Evolutionary conservation across 108 stramenopile genomes (phyloP), one percentile per base, ranked within the genome.

Genomic region (Fragilaria crotonensis): DNA sequence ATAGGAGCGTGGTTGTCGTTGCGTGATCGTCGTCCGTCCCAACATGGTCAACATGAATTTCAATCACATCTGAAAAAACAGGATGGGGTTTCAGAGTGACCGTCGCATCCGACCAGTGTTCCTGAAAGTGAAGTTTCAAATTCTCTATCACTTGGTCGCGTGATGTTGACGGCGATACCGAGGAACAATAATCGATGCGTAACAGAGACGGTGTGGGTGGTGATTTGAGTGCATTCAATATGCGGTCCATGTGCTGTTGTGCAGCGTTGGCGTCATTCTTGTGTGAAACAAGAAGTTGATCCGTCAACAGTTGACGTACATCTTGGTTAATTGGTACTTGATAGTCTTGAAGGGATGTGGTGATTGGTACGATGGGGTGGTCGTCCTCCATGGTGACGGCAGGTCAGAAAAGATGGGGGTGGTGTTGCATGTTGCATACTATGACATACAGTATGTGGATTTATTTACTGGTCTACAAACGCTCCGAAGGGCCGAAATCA

Each of bases 221-320:
- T 28, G 30, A 52, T 54, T 85, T 85, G 76, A 80, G 78, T 25
- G 70, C 57, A 26, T 68, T 30, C 17, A 80, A 30, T 11, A 78
- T 64, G 20, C 54, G 60, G 52, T 68, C 66, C 23, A 85, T 41
- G 11, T 72, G 32, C 25, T 30, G 19, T 33, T 32, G 31, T 17
- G 23, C 30, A 54, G 30, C 45, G 31, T 64, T 48, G 1, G 27
- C 33, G 23, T 54, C 59, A 25, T 68, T 14, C 5, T 54, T 25
- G 32, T 59, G 36, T 41, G 36, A 41, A 41, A 14, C 11, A 41
- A 41, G 36, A 41, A 11, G 14, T 41, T 41, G 36, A 41, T 41
- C 36, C 7, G 36, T 41, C 36, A 41, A 41, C 7, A 41, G 14
- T 41, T 41, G 36, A 11, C 36, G 36, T 11, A 41, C 36, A 7